Percentiles rank a stretch among this genome's conserved stretches.
Conservation (phyloP, 495 filamentous ascomycete species). For the Lepraria neglecta region DNA sequence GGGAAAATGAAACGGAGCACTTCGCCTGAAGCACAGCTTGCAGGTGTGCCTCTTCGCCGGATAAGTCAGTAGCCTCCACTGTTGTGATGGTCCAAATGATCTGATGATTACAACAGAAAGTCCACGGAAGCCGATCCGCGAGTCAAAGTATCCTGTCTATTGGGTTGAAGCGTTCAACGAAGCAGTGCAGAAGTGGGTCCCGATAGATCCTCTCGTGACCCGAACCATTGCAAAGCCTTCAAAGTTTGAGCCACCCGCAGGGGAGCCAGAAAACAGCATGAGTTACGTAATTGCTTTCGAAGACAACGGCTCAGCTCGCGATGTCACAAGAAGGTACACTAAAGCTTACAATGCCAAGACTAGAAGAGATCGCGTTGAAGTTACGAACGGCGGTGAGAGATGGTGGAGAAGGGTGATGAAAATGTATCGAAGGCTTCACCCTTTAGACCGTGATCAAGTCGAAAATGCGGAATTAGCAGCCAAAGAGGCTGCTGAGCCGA, state of each 20-base stretch:
- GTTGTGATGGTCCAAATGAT: background rate
- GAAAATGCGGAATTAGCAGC: conserved; percentile 70
- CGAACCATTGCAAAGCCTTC: conserved; percentile 64
- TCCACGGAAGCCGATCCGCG: conserved; percentile 37
- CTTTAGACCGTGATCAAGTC: conserved; percentile 66
- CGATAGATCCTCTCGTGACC: conserved; percentile 80
- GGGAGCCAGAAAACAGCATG: conserved; percentile 64
- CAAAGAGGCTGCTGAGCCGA: conserved; percentile 67
- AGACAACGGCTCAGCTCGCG: conserved; percentile 62
- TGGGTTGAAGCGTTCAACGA: conserved; percentile 91
- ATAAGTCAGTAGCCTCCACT: conserved; percentile 27
- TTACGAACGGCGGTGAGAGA: conserved; percentile 52
- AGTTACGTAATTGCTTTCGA: conserved; percentile 84
- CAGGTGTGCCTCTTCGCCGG: conserved; percentile 13
- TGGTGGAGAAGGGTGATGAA: conserved; percentile 67
- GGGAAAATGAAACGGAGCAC: background rate
- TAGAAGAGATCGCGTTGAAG: conserved; percentile 66
- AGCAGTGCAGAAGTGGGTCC: conserved; percentile 81
- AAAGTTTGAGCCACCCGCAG: conserved; percentile 73
- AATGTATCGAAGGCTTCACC: conserved; percentile 50
- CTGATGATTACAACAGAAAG: too few relatives aligned
- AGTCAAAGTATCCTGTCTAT: conserved; percentile 73
- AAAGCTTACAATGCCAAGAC: conserved; percentile 88
- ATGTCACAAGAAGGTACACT: conserved; percentile 74
- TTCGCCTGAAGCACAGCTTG: background rate